Evolutionary conservation across 805 yeast genomes (phyloP), one percentile per base, ranked within the genome.

Genomic region (Jamesozyma rosinii): DNA sequence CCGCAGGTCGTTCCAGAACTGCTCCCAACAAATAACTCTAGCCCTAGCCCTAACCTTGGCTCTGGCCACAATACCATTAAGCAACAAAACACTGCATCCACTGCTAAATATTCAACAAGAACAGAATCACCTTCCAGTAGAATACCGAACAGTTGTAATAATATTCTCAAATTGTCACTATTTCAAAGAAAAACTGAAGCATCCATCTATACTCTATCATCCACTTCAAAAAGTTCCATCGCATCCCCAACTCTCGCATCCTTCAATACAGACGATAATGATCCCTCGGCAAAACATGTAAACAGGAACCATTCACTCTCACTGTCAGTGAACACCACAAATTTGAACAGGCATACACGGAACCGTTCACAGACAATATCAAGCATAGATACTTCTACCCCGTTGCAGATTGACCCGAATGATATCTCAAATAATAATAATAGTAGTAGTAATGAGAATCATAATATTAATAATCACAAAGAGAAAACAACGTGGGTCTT

Each of bases 261-360:
- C 18, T 34, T 41, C 15, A 20, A 35, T 20, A 40, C 17, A 17
- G 20, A 44, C 18, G 34, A 40, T 18, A 20, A 36, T n/a, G 20
- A 30, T 5, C 19, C n/a, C 20, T 29, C 14, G 21, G 11, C n/a
- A 29, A 29, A 20, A 19, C 6, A 20, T n/a, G 26, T 38, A 21
- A 38, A 20, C 20, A 48, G 54, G 37, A 48, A 38, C 13, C 50
- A 55, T 35, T 50, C 58, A 1, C 33, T 54, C 30, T 52, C 61
- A 5, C 42, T 57, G 21, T 57, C 60, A 2, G 42, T 57, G 1
- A 51, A 51, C 18, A 58, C 61, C 4, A 38, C 44, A 31, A 43
- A 44, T 22, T 17, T 44, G 20, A 39, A 24, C 5, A 35, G 17
- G 6, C 46, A 49, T 34, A 27, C 14, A 9, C 38, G 55, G 22